A percentile compares a stretch with the other conserved stretches of the same genome.
These are phyloP conservation scores for Hypoxylon sp. DNA, from an alignment of 2,329 filamentous ascomycete species.

Conservation along the genomic window DNA sequence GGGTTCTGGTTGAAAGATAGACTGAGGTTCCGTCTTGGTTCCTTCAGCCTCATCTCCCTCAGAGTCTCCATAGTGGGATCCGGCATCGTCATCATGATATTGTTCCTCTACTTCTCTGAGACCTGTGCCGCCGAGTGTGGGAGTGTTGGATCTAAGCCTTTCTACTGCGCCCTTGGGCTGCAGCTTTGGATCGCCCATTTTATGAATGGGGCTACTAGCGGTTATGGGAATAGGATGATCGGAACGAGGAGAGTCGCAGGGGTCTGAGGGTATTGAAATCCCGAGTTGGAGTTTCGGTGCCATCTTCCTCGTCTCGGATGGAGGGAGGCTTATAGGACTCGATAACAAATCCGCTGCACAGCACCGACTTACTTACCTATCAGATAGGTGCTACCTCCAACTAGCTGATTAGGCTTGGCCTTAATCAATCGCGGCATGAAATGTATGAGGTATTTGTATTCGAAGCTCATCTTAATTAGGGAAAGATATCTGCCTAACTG, in stretches of 20 bases:
- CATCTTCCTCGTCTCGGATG: background rate
- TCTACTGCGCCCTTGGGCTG: background rate
- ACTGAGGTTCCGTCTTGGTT: background rate
- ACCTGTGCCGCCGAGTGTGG: too few relatives aligned
- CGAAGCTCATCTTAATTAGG: background rate
- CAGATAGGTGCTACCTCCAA: background rate
- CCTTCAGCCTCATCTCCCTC: constrained; percentile 1
- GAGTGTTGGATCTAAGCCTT: background rate
- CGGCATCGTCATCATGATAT: constrained; percentile 1
- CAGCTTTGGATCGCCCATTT: background rate
- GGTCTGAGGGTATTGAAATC: background rate
- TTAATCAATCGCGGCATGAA: background rate
- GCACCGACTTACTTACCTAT: background rate
- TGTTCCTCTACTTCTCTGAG: background rate
- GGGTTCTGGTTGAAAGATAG: background rate
- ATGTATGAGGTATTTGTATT: background rate
- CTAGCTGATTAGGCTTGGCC: background rate
- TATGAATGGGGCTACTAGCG: background rate
- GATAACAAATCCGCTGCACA: background rate
- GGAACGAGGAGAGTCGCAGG: background rate
- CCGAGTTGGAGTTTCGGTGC: background rate
- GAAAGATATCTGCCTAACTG: background rate
- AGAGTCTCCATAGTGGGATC: constrained; percentile 32
- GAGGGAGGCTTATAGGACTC: background rate
- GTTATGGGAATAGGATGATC: background rate